Evolutionary conservation across 2,329 filamentous ascomycete species (phyloP), one percentile per base, ranked within the genome.

Genomic region (Ambrosiella xylebori): DNA sequence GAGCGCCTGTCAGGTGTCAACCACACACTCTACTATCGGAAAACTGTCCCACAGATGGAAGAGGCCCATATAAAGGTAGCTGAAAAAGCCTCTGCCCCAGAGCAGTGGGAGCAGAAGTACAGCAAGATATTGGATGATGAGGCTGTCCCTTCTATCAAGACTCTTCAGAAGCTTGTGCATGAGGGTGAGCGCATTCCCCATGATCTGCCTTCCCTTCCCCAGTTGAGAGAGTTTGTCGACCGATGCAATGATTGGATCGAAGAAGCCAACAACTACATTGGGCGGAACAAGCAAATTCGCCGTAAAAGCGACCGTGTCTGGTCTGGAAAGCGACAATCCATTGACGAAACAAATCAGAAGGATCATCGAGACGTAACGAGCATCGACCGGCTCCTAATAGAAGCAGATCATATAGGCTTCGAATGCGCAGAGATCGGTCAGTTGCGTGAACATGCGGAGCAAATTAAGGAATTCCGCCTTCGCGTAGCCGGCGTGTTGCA

Each of bases 191-290:
- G 88, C 70, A 96, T 98, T 66, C 89, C 91, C 60, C 94, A 87
- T 75, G 85, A 88, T 59, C 78, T 98, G 62, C 82, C 84, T 63
- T 90, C 88, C 62, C 78, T 98, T 62, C 79, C 85, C 65, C 80
- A 87, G 64, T 77, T 98, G 64, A 86, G 83, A 71, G 80, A 84
- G 63, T 98, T 95, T 72, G 93, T 98, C 68, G 89, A 95, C 65
- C 85, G 88, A 66, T 97, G 93, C 74, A 94, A 95, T 70, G 89
- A 95, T 68, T 96, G 94, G 86, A 88, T 96, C 62, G 93, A 97
- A 66, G 91, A 97, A 72, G 93, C 93, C 63, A 93, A 88, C 66
- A 90, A 86, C 67, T 98, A 94, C 74, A 95, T 90, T 66, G 90
- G 93, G 60, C 86, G 93, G 64, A 98, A 98, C 73, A 91, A 96